A percentile compares a stretch with the other conserved stretches of the same genome.
These are phyloP conservation scores for Zygotorulaspora chibaensis DNA, from an alignment of 805 yeast genomes.

Conservation along the genomic window DNA sequence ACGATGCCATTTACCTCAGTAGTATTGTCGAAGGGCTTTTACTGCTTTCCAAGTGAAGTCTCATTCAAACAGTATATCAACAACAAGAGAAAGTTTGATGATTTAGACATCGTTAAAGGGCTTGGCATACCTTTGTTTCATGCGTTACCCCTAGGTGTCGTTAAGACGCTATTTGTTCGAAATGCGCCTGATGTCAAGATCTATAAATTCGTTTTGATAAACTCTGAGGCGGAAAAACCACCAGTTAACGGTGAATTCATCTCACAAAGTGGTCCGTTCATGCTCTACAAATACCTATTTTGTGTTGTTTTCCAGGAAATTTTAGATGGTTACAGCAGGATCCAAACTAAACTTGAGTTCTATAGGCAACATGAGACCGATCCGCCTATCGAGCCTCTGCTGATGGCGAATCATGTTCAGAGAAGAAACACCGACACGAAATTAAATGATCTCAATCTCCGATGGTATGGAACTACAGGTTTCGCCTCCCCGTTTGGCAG, in stretches of 20 bases:
- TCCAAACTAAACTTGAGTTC: conserved; percentile 33
- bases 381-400: conserved; percentile 21
- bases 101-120: conserved; percentile 18
- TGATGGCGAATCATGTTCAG: conserved; percentile 31
- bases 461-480: conserved; percentile 41
- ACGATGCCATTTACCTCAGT: conserved; percentile 34
- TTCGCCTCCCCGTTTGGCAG: conserved; percentile 36
- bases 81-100: conserved; percentile 28
- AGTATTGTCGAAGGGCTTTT: conserved; percentile 36
- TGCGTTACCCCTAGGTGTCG: conserved; percentile 26
- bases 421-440: conserved; percentile 35
- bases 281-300: conserved; percentile 29
- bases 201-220: conserved; percentile 23
- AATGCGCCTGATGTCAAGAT: conserved; percentile 32
- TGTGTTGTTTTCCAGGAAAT: conserved; percentile 32
- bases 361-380: conserved; percentile 20
- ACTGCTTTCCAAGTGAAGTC: conserved; percentile 37
- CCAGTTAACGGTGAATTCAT: conserved; percentile 14
- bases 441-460: conserved; percentile 30
- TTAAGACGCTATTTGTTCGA: conserved; percentile 31
- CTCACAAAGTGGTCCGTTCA: conserved; percentile 8
- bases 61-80: conserved; percentile 28
- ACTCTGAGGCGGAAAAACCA: conserved; percentile 11
- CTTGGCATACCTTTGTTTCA: conserved; percentile 38
- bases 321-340: conserved; percentile 23